Evolutionary conservation across 805 yeast genomes (phyloP), one percentile per base, ranked within the genome.

Genomic region (Alloascoidea hylecoeti): DNA sequence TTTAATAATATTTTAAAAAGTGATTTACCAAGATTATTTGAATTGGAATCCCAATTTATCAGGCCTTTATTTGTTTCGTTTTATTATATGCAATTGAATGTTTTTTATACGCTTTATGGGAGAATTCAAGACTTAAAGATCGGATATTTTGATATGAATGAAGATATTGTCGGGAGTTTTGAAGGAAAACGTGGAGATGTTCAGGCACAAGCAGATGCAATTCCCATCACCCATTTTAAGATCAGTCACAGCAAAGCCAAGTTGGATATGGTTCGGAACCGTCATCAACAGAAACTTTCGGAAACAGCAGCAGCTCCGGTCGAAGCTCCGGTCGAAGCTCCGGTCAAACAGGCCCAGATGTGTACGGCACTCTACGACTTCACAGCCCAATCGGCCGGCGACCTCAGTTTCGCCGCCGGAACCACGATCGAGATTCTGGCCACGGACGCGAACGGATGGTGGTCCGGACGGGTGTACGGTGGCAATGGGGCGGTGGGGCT

Each of bases 51-150:
- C 3, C 92, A 86, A 50, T 85, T 92, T 55, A 88, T 92, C 54
- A 79, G 77, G 53, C 98, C 98, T 15, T 66, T 92, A 49, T 92
- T 92, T 61, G 92, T 89, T 50, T 79, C 94, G 39, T 78, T 92
- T 58, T 92, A 92, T 62, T 92, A 76, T 68, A 92, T 92, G 97
- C 98, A 92, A 64, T 72, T 92, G 65, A 92, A 92, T 64, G 85
- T 92, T 41, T 92, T 88, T 59, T 92, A 92, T 68, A 86, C 96
- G 1, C 66, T 92, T 44, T 88, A 83, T 64, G 79, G 71, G 53
- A 72, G 82, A 50, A 83, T 89, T 84, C 95, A 89, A 61, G 95
- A 84, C 54, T 77, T 89, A 81, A 86, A 92, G 63, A 92, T 92
- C 47, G 95, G 96, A 13, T 92, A 92, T 61, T 92, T 92, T 59